Percentiles rank a stretch among this genome's conserved stretches.
Conservation (phyloP, 2,329 filamentous ascomycete genomes). For the Pseudogymnoascus sp. region DNA sequence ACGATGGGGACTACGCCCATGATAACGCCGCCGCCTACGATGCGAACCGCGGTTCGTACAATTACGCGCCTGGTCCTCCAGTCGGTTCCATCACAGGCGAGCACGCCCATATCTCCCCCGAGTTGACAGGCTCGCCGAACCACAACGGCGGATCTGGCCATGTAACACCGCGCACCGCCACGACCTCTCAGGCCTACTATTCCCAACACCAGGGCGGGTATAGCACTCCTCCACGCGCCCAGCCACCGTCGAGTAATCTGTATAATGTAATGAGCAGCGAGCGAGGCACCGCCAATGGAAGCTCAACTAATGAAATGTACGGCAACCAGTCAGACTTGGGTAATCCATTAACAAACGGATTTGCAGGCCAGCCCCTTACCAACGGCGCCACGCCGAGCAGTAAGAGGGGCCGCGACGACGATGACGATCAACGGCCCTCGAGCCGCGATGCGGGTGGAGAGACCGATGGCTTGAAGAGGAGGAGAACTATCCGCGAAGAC, state of each 20-base stretch:
- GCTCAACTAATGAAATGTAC: slow-evolving; percentile 59
- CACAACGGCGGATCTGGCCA: slow-evolving; percentile 75
- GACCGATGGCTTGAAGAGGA: slow-evolving; percentile 61
- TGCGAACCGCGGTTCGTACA: slow-evolving; percentile 63
- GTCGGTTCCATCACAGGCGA: slow-evolving; percentile 61
- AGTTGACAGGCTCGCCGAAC: slow-evolving; percentile 72
- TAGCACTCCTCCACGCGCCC: slow-evolving; percentile 65
- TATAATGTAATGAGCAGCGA: slow-evolving; percentile 87
- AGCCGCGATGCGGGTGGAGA: slow-evolving; percentile 46
- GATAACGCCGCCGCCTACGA: slow-evolving; percentile 65
- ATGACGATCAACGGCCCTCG: slow-evolving; percentile 47
- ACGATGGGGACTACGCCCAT: slow-evolving; percentile 79
- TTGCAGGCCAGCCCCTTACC: slow-evolving; percentile 53
- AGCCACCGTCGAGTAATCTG: slow-evolving; percentile 65
- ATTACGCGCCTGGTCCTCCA: slow-evolving; percentile 59
- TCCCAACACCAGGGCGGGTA: slow-evolving; percentile 51
- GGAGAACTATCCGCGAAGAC: slow-evolving; percentile 64
- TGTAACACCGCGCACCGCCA: slow-evolving; percentile 74
- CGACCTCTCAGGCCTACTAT: slow-evolving; percentile 66
- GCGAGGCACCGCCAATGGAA: slow-evolving; percentile 58
- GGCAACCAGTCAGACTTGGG: slow-evolving; percentile 53
- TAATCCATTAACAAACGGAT: slow-evolving; percentile 49
- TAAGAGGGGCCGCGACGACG: slow-evolving; percentile 38
- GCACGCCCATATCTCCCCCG: slow-evolving; percentile 66
- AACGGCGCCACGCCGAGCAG: slow-evolving; percentile 47